phyloP scores from a whole-genome alignment of 768 basidiomycete species.

The Rhodosporidiobolus odoratus region DNA sequence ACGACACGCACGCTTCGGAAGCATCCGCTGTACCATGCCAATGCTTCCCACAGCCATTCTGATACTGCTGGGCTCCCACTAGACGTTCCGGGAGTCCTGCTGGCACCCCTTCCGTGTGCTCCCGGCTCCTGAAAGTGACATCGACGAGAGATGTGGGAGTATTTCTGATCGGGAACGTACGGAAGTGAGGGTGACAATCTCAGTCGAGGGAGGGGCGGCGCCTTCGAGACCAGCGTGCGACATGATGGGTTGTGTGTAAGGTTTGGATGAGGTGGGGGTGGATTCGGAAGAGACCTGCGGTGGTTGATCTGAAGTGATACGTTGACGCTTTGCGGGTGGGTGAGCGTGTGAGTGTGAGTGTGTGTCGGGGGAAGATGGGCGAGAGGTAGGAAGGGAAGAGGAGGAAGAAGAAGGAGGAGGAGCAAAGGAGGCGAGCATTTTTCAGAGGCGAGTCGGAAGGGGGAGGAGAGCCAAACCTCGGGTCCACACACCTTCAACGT shows the following conservation, averaged over 20 bases:
- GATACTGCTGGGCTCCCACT: no score
- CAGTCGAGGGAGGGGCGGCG: slow-evolving; percentile 15
- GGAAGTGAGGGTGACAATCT: slow-evolving; percentile 36
- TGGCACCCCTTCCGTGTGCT: no score
- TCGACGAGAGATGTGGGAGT: no score
- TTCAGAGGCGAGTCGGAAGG: neutral
- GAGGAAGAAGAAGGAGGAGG: neutral
- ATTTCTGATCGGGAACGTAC: neutral
- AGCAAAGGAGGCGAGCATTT: neutral
- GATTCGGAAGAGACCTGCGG: neutral
- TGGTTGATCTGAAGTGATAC: neutral
- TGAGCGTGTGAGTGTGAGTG: neutral
- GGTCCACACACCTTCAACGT: no score
- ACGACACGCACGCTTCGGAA: no score
- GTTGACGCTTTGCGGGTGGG: slow-evolving; percentile 22
- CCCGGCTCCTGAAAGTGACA: no score
- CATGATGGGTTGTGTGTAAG: slow-evolving; percentile 2
- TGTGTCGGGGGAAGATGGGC: neutral
- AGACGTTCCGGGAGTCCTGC: no score
- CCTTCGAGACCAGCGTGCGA: slow-evolving; percentile 18
- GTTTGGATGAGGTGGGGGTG: neutral
- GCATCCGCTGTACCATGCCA: no score
- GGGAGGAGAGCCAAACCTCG: neutral
- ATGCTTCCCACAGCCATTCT: no score
- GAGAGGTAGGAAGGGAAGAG: neutral